Conservation (phyloP, 2,329 filamentous ascomycete species). For the Penicillium sp. region DNA sequence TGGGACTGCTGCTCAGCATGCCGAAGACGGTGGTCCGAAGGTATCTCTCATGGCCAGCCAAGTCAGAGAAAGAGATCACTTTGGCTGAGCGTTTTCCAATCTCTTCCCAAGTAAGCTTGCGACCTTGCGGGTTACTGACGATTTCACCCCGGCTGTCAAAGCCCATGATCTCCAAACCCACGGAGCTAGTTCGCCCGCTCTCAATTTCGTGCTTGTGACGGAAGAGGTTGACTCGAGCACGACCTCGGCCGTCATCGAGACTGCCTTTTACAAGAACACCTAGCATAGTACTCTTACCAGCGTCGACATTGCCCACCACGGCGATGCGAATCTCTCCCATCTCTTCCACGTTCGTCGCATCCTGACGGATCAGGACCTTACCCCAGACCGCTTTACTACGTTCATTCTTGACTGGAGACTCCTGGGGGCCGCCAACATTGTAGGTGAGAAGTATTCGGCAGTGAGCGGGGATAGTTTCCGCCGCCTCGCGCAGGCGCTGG, state of each 20-base stretch:
- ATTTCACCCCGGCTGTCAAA: slow-evolving; percentile 88
- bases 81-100: slow-evolving; percentile 93
- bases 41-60: slow-evolving; percentile 95
- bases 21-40: slow-evolving; percentile 96
- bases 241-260: slow-evolving; percentile 91
- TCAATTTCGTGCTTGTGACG: slow-evolving; percentile 98
- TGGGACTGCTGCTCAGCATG: slow-evolving; percentile 88
- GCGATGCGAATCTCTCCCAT: slow-evolving; percentile 96
- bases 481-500: slow-evolving; percentile 66
- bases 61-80: slow-evolving; percentile 93
- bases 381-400: slow-evolving; percentile 78
- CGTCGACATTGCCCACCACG: slow-evolving; percentile 96
- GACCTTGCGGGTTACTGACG: slow-evolving; percentile 78
- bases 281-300: slow-evolving; percentile 94
- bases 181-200: slow-evolving; percentile 90
- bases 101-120: slow-evolving; percentile 94
- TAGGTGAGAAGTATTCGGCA: slow-evolving; percentile 85
- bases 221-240: slow-evolving; percentile 93
- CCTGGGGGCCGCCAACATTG: slow-evolving; percentile 79
- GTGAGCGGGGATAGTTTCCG: slow-evolving; percentile 69
- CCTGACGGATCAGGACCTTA: slow-evolving; percentile 82
- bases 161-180: slow-evolving; percentile 98
- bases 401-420: slow-evolving; percentile 66
- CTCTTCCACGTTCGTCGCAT: slow-evolving; percentile 75
- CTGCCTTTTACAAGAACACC: slow-evolving; percentile 95